Conservation (phyloP, 371 early-diverging fungal genomes). For the Rhizomucor miehei region DNA sequence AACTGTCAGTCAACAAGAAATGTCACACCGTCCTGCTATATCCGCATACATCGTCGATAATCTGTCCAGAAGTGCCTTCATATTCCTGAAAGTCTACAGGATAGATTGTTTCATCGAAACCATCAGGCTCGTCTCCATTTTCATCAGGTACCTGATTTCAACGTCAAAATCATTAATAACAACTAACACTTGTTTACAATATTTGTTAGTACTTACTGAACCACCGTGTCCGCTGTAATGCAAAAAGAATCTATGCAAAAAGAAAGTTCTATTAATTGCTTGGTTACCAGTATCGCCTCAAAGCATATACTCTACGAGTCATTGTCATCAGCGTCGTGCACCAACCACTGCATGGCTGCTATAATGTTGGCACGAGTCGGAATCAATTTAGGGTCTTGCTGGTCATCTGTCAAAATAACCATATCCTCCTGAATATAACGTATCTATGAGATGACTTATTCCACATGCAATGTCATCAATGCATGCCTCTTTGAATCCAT, state of each 20-base stretch:
- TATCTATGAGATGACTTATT: background rate
- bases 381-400: conserved; percentile 56
- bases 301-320: conserved; percentile 59
- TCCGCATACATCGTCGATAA: conserved; percentile 75
- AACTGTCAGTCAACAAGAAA: background rate
- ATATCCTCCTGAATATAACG: conserved; percentile 55
- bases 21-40: too few relatives aligned
- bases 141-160: conserved; percentile 49
- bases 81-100: conserved; percentile 78
- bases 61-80: conserved; percentile 64
- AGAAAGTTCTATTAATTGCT: background rate
- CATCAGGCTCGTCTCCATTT: conserved; percentile 86
- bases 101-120: conserved; percentile 55
- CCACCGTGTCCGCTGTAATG: conserved; percentile 94
- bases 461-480: background rate
- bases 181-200: background rate
- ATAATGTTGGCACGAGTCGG: conserved; percentile 84
- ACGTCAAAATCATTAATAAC: background rate
- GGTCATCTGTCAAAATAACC: conserved; percentile 90
- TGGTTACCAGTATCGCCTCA: background rate
- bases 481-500: conserved; percentile 60
- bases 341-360: conserved; percentile 72
- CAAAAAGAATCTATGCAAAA: conserved; percentile 66
- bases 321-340: conserved; percentile 74
- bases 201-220: conserved; percentile 33